Conservation (phyloP, 768 basidiomycete genomes). For the Suillus cothurnatus region DNA sequence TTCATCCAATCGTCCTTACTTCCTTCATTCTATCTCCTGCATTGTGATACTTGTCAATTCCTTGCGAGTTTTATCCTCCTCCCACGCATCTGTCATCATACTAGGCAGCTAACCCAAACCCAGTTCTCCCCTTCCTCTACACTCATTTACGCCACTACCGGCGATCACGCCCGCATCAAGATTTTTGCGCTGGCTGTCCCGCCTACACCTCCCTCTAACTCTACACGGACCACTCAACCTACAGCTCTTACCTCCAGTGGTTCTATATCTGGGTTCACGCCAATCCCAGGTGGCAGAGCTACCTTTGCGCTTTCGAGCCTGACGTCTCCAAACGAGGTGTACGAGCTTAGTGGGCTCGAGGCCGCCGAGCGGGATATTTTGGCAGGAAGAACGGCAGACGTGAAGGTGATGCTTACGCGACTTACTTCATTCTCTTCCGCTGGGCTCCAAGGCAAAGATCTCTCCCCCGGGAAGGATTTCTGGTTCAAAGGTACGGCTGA, state of each 20-base stretch:
- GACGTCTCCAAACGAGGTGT: constrained; percentile 80
- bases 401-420: constrained; percentile 44
- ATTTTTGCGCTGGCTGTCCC: constrained; percentile 72
- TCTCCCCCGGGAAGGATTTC: constrained; percentile 75
- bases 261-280: constrained; percentile 61
- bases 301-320: constrained; percentile 76
- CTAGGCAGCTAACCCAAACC: background rate
- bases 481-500: constrained; percentile 87
- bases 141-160: constrained; percentile 72
- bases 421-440: constrained; percentile 67
- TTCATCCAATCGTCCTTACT: background rate
- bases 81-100: background rate
- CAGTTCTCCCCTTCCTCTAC: constrained; percentile 77
- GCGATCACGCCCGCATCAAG: constrained; percentile 78
- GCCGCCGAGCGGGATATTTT: constrained; percentile 44
- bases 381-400: constrained; percentile 26
- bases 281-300: constrained; percentile 60
- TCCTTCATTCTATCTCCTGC: background rate
- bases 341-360: constrained; percentile 54
- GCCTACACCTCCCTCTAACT: constrained; percentile 55
- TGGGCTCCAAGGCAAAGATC: constrained; percentile 55
- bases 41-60: background rate
- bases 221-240: constrained; percentile 53
- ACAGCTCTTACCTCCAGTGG: constrained; percentile 59
- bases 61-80: background rate